Evolutionary conservation across 2,329 filamentous ascomycete genomes (phyloP).

Genomic region (Phaeosphaeriaceae sp.): DNA sequence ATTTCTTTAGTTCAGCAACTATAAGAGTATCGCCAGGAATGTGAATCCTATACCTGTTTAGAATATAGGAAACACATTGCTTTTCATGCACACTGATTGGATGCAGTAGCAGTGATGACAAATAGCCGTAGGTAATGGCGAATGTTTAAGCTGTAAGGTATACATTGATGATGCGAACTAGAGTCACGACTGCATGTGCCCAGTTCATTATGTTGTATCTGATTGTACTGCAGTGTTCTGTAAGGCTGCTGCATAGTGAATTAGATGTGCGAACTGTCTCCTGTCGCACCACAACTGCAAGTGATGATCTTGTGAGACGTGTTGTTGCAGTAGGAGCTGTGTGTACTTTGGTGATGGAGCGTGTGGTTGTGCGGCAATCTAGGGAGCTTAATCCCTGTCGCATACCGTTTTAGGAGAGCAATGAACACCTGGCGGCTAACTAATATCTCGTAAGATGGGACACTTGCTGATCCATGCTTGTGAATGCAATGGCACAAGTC

Average conservation of each 20-base stretch:
- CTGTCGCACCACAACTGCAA: background rate
- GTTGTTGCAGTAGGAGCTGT: background rate
- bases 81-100: too few species aligned
- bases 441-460: background rate
- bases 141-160: constrained; percentile 13
- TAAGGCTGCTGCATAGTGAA: too few species aligned
- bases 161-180: constrained; percentile 13
- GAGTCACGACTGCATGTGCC: background rate
- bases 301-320: background rate
- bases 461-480: constrained; percentile 1
- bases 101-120: constrained; percentile 29
- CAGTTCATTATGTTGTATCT: constrained; percentile 1
- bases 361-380: background rate
- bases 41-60: constrained; percentile 65
- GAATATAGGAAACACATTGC: constrained; percentile 24
- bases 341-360: too few species aligned
- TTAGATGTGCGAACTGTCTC: too few species aligned
- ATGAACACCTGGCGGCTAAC: constrained; percentile 36
- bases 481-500: background rate
- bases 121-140: constrained; percentile 26
- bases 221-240: background rate
- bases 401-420: constrained; percentile 17
- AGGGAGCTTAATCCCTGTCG: constrained; percentile 22
- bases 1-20: constrained; percentile 69
- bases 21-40: constrained; percentile 71